Conservation (phyloP, 2,329 filamentous ascomycete genomes). For the Fusarium sulawesiense region DNA sequence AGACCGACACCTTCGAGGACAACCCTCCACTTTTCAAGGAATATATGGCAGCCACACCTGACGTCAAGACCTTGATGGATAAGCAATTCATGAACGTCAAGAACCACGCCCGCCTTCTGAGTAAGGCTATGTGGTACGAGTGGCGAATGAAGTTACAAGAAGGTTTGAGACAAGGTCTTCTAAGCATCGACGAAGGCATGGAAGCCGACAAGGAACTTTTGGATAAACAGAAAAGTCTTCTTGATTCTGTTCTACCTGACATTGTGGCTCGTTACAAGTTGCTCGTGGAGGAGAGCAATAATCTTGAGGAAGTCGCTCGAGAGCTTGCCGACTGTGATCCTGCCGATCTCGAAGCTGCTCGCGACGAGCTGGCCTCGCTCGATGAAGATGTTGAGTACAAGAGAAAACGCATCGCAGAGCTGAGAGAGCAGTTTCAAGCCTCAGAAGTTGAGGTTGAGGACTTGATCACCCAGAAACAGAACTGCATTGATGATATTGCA, state of each 20-base stretch:
- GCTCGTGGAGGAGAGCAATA: constrained; percentile 72
- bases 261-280: constrained; percentile 70
- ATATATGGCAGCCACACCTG: constrained; percentile 85
- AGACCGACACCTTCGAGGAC: constrained; percentile 86
- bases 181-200: constrained; percentile 82
- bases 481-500: constrained; percentile 78
- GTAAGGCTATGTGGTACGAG: constrained; percentile 98
- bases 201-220: constrained; percentile 76
- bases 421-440: constrained; percentile 74
- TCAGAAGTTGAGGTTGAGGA: constrained; percentile 73
- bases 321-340: constrained; percentile 85
- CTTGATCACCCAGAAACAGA: constrained; percentile 73
- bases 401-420: constrained; percentile 71
- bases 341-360: constrained; percentile 77
- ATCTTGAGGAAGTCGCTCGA: constrained; percentile 76
- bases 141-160: constrained; percentile 92
- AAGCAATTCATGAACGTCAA: constrained; percentile 98
- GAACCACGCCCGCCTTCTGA: constrained; percentile 86
- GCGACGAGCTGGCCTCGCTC: constrained; percentile 72
- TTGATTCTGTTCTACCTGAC: constrained; percentile 74
- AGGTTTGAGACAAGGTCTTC: constrained; percentile 82
- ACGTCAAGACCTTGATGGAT: constrained; percentile 89
- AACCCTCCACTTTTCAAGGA: constrained; percentile 93
- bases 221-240: constrained; percentile 72
- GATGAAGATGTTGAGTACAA: constrained; percentile 78